Base-by-base conservation (phyloP, 352 stramenopile genomes). In the Phytopythium cucurbitacearum region DNA sequence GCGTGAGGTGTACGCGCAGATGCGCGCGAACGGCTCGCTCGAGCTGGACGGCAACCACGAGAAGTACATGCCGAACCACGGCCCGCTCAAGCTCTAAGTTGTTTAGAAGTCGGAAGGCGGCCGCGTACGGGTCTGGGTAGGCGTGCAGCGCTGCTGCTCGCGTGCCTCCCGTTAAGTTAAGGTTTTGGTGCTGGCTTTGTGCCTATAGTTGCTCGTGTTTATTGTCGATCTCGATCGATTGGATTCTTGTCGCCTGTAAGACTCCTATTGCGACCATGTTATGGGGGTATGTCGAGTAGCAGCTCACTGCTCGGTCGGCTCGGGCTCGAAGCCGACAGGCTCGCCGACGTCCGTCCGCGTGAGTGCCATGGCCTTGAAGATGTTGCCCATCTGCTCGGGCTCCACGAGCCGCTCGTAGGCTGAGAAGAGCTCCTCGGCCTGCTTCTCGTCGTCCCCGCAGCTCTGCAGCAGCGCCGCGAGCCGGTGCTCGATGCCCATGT, bases 21-120 rank as follows among this genome's bases (percentile, higher is more conserved):
- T 98, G 80, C 90, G 96, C 63, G 87, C 97, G 54, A 89, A 94
- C 60, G 97, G 97, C 67, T 89, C 88, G 61, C 84, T 99, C 13
- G 62, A 74, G 16, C 69, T 97, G 6, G 97, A 98, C 70, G 97
- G 97, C 68, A 99, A 99, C 78, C 95, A 98, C 78, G 97, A 98
- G 61, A 99, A 99, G 94, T 97, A 97, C 91, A 76, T 79, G 47
- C 82, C 76, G 62, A 97, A 84, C 82, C 93, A 85, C 81, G 96
- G 79, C 51, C 73, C 70, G 16, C 73, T 90, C 36, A 74, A 72
- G 51, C 65, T 83, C 52, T 89, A 85, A 79, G 56, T 13, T 28
- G 15, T 33, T 6, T 38, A 36, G 40, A 44, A 39, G 44, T 50
- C 34, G 44, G 7, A 47, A 28, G 42, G n/a, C 42, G 16, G 42